Conservation (phyloP, 768 basidiomycete species). For the Hypholoma fasciculare region DNA sequence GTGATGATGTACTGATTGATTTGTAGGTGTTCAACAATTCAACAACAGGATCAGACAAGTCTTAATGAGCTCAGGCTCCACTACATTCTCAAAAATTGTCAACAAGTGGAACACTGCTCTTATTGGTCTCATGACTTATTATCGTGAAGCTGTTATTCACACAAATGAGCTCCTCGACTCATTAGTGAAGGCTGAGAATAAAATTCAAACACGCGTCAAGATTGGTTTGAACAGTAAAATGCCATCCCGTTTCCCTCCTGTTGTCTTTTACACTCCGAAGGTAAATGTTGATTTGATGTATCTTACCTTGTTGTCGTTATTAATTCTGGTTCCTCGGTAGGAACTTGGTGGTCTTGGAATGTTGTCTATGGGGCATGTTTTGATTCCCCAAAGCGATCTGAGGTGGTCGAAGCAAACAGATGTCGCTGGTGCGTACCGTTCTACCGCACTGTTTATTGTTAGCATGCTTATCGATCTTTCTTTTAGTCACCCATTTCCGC, state of each 20-base stretch:
- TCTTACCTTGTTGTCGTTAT: neutral
- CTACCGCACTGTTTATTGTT: neutral
- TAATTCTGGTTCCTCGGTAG: constrained; percentile 28
- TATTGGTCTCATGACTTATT: constrained; percentile 97
- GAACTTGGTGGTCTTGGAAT: constrained; percentile 98
- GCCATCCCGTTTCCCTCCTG: constrained; percentile 98
- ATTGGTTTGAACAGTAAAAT: constrained; percentile 99
- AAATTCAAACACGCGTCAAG: constrained; percentile 99
- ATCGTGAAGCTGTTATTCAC: constrained; percentile 96
- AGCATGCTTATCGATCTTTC: neutral
- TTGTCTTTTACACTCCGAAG: constrained; percentile 96
- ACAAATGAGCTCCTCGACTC: constrained; percentile 96
- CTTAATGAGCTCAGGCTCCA: constrained; percentile 97
- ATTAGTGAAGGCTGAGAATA: constrained; percentile 98
- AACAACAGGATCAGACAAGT: constrained; percentile 97
- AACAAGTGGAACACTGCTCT: constrained; percentile 98
- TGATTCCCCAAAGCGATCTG: constrained; percentile 97
- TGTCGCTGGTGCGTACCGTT: constrained; percentile 62
- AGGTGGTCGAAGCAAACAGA: constrained; percentile 99
- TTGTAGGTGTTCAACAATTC: constrained; percentile 86
- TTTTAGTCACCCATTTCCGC: constrained; percentile 92
- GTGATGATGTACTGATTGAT: neutral
- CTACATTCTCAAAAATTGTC: constrained; percentile 98
- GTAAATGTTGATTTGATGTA: constrained; percentile 26
- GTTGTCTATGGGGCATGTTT: constrained; percentile 99